Evolutionary conservation across 2,329 filamentous ascomycete genomes (phyloP).

Genomic region (Fusarium albidum): DNA sequence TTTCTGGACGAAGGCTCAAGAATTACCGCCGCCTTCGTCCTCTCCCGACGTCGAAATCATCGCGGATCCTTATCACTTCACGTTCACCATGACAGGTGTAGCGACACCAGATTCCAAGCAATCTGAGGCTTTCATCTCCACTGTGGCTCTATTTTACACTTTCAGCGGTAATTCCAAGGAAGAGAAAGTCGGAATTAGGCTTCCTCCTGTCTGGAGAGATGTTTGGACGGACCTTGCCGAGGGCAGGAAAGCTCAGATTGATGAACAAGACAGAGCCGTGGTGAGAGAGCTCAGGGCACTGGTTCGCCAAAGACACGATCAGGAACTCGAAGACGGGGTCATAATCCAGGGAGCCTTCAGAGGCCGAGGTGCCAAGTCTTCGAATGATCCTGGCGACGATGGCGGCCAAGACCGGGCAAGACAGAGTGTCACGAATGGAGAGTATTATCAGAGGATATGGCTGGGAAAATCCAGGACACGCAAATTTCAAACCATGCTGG

Average conservation of each 20-base stretch:
- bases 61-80: constrained; percentile 61
- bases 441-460: constrained; percentile 67
- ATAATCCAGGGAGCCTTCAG: constrained; percentile 81
- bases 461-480: constrained; percentile 62
- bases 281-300: constrained; percentile 75
- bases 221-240: constrained; percentile 83
- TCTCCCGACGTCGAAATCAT: constrained; percentile 54
- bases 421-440: constrained; percentile 49
- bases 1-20: constrained; percentile 80
- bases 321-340: constrained; percentile 77
- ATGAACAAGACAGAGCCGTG: constrained; percentile 73
- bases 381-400: constrained; percentile 59
- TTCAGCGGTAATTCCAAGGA: constrained; percentile 83
- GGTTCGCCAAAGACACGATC: constrained; percentile 72
- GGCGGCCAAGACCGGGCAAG: constrained; percentile 54
- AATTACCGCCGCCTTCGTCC: constrained; percentile 46
- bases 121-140: constrained; percentile 87
- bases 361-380: constrained; percentile 60
- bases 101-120: constrained; percentile 80
- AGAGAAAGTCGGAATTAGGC: constrained; percentile 81
- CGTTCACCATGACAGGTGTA: constrained; percentile 76
- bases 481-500: constrained; percentile 82
- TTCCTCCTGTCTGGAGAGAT: constrained; percentile 84
- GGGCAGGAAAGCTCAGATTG: constrained; percentile 72
- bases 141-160: constrained; percentile 80